Base-by-base conservation (phyloP, 768 basidiomycete species). In the Pisolithus albus region DNA sequence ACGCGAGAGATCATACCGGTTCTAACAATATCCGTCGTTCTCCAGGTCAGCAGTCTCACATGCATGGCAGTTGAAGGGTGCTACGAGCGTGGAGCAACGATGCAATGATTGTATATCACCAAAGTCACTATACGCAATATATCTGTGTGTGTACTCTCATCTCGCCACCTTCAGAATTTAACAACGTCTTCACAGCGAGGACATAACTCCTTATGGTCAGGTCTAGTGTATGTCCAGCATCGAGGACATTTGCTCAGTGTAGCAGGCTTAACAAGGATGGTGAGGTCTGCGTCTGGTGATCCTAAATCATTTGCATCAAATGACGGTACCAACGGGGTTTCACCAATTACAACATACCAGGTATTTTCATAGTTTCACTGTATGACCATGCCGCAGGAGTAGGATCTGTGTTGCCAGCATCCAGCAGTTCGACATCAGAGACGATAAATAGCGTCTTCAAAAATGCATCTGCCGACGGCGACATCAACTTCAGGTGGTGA, bases 221-320 rank as follows among this genome's bases (percentile, higher is more conserved):
- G 57, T 13, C 84, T 75, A 2, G 82, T 83, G 63, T 77, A 86
- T 6, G 81, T 85, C 92, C 94, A 96, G 66, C 95, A 98, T 15
- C 94, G 79, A 21, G 92, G 89, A 64, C 95, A 98, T 65, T 95
- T 94, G 19, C 72, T 61, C 47, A 68, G 54, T 4, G 66, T 69
- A 10, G 90, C 80, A 15, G 88, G 85, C 16, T 75, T 73, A n/a
- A 88, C 71, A 13, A 77, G 75, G 49, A 91, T 68, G 0, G 66
- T 69, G 3, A 83, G 52, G 11, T 54, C 55, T 19, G 47, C 50
- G 28, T 50, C 52, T 38, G 53, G 59, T 58, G 46, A 24, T 38
- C n/a, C 37, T 19, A 39, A 23, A 19, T 15, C n/a, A 41, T 40
- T 44, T 41, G 24, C n/a, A 16, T 26, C 43, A 45, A 13, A n/a